Base-by-base conservation (phyloP, 2,329 filamentous ascomycete species). In the Balansia obtecta region DNA sequence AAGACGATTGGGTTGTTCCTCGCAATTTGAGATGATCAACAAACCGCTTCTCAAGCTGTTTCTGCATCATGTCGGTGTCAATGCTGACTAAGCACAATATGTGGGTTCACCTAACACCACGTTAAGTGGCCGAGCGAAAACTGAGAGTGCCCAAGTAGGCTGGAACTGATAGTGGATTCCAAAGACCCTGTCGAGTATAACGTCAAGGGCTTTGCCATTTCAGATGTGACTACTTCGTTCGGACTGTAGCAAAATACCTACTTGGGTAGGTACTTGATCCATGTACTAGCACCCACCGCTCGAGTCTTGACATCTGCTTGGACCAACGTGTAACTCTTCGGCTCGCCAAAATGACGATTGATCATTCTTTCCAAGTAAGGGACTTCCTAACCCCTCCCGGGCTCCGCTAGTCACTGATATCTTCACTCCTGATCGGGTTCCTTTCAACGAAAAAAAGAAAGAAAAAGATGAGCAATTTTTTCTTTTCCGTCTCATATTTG, bases 321-420 rank as follows among this genome's bases (percentile, higher is more conserved):
- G 22, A 40, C 34, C 46, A 11, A 34, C 34, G 34, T 22, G 16
- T 6, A 30, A 27, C 27, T 27, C 27, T 18, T 12, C 32, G n/a
- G 27, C 37, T 30, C 46, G 56, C 44, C 60, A 71, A 60, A 49
- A 75, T 74, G 71, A 63, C 70, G 34, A 66, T 67, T 46, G 65
- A 65, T 41, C 67, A 71, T 57, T 68, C 69, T 49, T 75, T 75
- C 52, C 69, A 72, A 68, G 72, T 75, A 60, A 55, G 64, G 46
- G 16, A 37, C 5, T n/a, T 4, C 16, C 15, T 34, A 15, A 13
- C 18, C 10, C 40, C 40, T 15, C 11, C 20, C 20, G 20, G 15
- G 34, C 45, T 46, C 15, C 45, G 34, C 45, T 18, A 42, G 32
- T 42, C 46, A 42, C 18, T 15, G 16, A 38, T 18, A 18, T 13